Conservation (phyloP, 2,329 filamentous ascomycete species). For the Stemphylium beticola region DNA sequence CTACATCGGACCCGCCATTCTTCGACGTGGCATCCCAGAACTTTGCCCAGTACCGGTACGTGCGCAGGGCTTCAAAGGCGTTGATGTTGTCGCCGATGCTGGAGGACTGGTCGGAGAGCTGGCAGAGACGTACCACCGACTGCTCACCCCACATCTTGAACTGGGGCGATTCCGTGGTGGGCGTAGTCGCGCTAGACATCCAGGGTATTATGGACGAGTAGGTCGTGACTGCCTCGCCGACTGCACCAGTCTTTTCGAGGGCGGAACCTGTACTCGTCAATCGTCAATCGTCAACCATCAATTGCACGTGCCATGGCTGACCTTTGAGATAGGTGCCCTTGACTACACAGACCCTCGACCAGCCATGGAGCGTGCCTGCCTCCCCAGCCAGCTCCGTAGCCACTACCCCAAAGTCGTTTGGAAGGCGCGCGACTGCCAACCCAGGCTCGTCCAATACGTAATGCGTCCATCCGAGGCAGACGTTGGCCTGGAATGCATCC, state of each 20-base stretch:
- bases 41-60: constrained; percentile 68
- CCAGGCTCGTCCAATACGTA: constrained; percentile 76
- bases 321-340: constrained; percentile 81
- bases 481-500: constrained; percentile 75
- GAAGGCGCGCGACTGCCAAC: constrained; percentile 66
- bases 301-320: constrained; percentile 3
- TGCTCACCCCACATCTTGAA: constrained; percentile 80
- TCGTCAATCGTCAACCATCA: too few relatives aligned
- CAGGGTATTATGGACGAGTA: constrained; percentile 71
- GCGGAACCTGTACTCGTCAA: constrained; percentile 50
- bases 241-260: constrained; percentile 51
- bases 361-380: constrained; percentile 63
- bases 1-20: constrained; percentile 20
- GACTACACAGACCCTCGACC: constrained; percentile 81
- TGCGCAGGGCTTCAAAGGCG: constrained; percentile 49
- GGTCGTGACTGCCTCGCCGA: constrained; percentile 67
- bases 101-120: constrained; percentile 68
- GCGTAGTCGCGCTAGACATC: constrained; percentile 62
- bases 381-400: constrained; percentile 29
- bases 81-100: constrained; percentile 35
- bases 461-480: constrained; percentile 85
- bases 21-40: constrained; percentile 63
- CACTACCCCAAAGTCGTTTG: constrained; percentile 61
- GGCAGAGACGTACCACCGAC: constrained; percentile 75
- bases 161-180: constrained; percentile 59